These are phyloP conservation scores for Cystofilobasidium capitatum DNA, from an alignment of 768 basidiomycete species.

Conservation along the genomic window DNA sequence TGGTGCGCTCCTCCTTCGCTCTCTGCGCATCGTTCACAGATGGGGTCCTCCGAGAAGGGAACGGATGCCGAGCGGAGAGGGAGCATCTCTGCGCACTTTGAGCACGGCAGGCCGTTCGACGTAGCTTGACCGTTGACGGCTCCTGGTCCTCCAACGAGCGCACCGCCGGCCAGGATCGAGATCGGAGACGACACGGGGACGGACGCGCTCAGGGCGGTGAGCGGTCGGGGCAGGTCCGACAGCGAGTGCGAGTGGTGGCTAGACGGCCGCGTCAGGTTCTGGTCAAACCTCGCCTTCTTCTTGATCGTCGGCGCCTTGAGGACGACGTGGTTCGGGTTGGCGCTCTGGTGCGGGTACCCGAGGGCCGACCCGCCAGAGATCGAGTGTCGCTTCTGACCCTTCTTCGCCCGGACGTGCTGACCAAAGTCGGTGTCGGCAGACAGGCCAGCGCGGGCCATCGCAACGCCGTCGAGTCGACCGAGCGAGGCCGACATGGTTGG, in stretches of 20 bases:
- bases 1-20: not conserved
- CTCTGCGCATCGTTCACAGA: constrained; percentile 21
- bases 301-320: constrained; percentile 14
- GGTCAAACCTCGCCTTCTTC: constrained; percentile 24
- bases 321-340: constrained; percentile 15
- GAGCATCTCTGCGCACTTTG: constrained; percentile 21
- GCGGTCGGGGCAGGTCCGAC: constrained; percentile 3
- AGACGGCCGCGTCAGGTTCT: not conserved
- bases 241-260: constrained; percentile 6
- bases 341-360: constrained; percentile 12
- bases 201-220: constrained; percentile 13
- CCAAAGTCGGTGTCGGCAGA: constrained; percentile 12
- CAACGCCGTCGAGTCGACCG: constrained; percentile 15
- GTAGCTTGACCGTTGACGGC: not conserved
- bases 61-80: constrained; percentile 20
- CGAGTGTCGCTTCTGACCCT: constrained; percentile 26
- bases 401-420: constrained; percentile 11
- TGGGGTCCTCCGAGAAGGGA: constrained; percentile 19
- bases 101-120: constrained; percentile 15
- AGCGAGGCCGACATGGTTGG: constrained; percentile 25
- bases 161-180: constrained; percentile 15
- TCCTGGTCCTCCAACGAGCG: not conserved
- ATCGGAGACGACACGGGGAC: constrained; percentile 17
- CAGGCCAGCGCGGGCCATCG: not conserved
- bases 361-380: constrained; percentile 24